These are phyloP conservation scores for Russula foetens DNA, from an alignment of 768 basidiomycete species.

Conservation along the genomic window DNA sequence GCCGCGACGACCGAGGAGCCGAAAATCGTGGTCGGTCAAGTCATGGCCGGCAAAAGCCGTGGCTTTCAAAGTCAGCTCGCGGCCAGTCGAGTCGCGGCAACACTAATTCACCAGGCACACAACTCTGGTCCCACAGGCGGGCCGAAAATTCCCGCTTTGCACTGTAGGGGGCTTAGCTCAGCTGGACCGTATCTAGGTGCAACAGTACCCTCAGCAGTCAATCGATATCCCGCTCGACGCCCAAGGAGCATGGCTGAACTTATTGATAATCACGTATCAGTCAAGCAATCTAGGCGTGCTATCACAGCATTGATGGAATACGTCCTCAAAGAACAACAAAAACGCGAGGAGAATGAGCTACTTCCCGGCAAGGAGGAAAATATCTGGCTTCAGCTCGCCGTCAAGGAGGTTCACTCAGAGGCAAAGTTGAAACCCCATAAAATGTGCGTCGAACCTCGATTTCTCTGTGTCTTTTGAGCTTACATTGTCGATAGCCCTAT, in stretches of 20 bases:
- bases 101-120: too few relatives aligned
- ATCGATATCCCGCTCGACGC: too few relatives aligned
- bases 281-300: constrained; percentile 68
- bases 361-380: constrained; percentile 72
- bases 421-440: constrained; percentile 72
- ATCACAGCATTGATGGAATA: constrained; percentile 71
- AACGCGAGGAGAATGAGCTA: constrained; percentile 67
- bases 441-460: constrained; percentile 52
- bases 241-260: constrained; percentile 29
- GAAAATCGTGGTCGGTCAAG: too few relatives aligned
- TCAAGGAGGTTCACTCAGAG: constrained; percentile 72
- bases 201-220: too few relatives aligned
- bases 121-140: too few relatives aligned
- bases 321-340: constrained; percentile 51
- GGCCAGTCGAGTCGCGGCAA: too few relatives aligned
- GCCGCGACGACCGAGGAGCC: too few relatives aligned
- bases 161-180: too few relatives aligned
- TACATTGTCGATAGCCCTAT: constrained; percentile 45
- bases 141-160: too few relatives aligned
- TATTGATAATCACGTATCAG: constrained; percentile 63
- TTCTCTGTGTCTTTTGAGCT: not conserved
- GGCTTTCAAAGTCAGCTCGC: too few relatives aligned
- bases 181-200: too few relatives aligned
- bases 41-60: too few relatives aligned
- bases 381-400: constrained; percentile 83